Conservation (phyloP, 2,329 filamentous ascomycete species). For the Magnaporthiopsis incrustans region DNA sequence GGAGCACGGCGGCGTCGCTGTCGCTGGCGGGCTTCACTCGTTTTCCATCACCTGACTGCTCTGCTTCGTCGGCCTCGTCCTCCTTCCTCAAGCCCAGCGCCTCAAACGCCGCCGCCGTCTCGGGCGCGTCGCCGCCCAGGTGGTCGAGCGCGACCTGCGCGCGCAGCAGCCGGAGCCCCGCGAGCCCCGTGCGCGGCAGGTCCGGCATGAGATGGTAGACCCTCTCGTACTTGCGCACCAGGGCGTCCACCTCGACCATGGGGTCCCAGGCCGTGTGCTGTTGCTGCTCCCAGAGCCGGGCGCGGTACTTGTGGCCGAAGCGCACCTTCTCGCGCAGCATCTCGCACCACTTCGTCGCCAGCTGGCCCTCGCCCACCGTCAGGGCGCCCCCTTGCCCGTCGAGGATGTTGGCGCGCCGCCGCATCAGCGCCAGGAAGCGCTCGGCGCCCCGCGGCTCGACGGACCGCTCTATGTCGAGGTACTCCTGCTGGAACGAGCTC, state of each 20-base stretch:
- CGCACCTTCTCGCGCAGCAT: not conserved
- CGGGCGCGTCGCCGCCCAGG: not conserved
- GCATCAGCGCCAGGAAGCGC: not conserved
- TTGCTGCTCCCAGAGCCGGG: not conserved
- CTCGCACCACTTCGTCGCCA: not conserved
- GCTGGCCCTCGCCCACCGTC: not conserved
- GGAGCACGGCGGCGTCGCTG: not conserved
- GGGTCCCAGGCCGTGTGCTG: not conserved
- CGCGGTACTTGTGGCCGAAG: not conserved
- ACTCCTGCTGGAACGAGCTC: constrained; percentile 2
- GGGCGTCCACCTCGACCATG: not conserved
- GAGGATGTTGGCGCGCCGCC: not conserved
- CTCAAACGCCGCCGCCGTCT: not conserved
- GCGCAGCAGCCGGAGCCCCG: constrained; percentile 11
- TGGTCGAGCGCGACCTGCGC: constrained; percentile 7
- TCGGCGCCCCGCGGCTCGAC: not conserved
- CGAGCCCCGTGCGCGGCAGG: constrained; percentile 3
- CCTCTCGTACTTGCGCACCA: not conserved
- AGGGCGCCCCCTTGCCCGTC: not conserved
- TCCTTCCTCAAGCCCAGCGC: not conserved
- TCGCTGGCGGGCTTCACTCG: too few species aligned
- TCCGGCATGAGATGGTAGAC: not conserved
- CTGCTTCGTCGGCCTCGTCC: not conserved
- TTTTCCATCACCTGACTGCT: not conserved
- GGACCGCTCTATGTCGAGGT: not conserved